Conservation (phyloP, 352 stramenopile species). For the Lagenidium sp. region DNA sequence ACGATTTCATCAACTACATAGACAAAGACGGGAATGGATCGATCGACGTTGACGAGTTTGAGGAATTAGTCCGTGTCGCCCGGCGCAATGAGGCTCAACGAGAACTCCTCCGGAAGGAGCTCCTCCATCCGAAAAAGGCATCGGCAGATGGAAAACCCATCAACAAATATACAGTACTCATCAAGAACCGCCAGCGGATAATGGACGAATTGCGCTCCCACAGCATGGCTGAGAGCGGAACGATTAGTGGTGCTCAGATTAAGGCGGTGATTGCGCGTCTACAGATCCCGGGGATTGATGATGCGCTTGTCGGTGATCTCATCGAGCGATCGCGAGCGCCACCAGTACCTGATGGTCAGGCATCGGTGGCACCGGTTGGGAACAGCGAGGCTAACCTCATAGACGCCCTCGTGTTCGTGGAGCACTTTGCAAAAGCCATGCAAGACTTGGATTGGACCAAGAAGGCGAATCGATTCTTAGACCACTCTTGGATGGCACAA, state of each 20-base stretch:
- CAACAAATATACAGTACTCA: constrained; percentile 28
- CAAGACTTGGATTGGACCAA: constrained; percentile 58
- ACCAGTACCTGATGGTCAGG: too few species aligned
- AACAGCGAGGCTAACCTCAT: too few species aligned
- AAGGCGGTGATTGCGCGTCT: constrained; percentile 33
- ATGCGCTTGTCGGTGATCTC: constrained; percentile 33
- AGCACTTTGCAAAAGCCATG: constrained; percentile 40
- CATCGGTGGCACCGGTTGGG: too few species aligned
- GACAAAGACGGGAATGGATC: constrained; percentile 79
- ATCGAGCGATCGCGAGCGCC: constrained; percentile 26
- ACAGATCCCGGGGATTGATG: constrained; percentile 39
- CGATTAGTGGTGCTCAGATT: constrained; percentile 29
- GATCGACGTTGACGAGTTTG: constrained; percentile 83
- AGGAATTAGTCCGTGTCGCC: constrained; percentile 67
- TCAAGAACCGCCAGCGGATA: constrained; percentile 49
- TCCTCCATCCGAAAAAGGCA: constrained; percentile 27
- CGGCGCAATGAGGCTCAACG: constrained; percentile 60
- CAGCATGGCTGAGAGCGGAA: constrained; percentile 24
- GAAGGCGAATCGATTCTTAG: constrained; percentile 70
- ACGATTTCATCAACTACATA: constrained; percentile 68
- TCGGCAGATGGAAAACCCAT: constrained; percentile 19
- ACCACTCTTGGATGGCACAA: constrained; percentile 67
- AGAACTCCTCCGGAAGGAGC: constrained; percentile 62
- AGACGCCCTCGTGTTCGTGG: constrained; percentile 22
- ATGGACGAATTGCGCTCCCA: constrained; percentile 50